Conservation (phyloP, 257 asterid species). For the Fraxinus anomala region DNA sequence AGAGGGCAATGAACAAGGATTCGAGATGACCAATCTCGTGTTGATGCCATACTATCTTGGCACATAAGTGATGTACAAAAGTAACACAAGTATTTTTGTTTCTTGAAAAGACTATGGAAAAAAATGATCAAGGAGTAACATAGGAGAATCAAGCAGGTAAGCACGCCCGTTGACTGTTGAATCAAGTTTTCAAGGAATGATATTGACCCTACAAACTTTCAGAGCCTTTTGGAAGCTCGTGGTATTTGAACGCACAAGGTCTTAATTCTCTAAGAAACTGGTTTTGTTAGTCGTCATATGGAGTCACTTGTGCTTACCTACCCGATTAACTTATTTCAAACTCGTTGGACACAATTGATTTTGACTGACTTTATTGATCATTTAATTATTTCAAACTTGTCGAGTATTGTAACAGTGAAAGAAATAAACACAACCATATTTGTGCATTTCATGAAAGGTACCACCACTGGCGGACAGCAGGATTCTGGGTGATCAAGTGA, state of each 20-base stretch:
- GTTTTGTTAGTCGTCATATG: not conserved
- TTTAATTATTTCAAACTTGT: no score
- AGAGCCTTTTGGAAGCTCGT: not conserved
- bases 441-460: no score
- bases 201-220: not conserved
- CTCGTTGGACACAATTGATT: no score
- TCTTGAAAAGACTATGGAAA: not conserved
- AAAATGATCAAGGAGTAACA: not conserved
- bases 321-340: no score
- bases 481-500: no score
- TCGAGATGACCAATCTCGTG: not conserved
- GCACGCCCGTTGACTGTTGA: not conserved
- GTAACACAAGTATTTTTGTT: not conserved
- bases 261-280: not conserved
- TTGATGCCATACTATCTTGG: not conserved
- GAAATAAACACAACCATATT: no score
- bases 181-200: constrained; percentile 1
- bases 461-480: no score
- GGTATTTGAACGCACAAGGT: not conserved
- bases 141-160: not conserved
- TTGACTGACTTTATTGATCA: no score
- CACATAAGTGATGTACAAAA: not conserved
- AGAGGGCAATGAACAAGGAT: not conserved
- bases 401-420: no score
- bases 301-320: no score